phyloP scores from a whole-genome alignment of 164 flowering plant genomes.

The Taxillus chinensis region DNA sequence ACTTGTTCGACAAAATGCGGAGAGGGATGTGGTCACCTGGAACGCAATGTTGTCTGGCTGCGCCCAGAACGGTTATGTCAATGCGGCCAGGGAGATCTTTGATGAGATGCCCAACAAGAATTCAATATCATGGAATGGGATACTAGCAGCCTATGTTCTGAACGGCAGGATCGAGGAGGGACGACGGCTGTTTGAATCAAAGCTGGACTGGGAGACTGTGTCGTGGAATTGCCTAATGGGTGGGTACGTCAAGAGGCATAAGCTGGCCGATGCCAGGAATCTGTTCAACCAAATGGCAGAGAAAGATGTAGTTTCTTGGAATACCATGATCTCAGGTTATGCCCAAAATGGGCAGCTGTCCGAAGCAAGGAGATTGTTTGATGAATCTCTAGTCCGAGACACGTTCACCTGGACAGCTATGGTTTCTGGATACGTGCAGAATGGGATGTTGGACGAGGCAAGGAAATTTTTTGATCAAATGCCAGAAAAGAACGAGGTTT shows the following conservation, averaged over 20 bases:
- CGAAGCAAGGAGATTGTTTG: constrained; percentile 63
- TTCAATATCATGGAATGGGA: constrained; percentile 76
- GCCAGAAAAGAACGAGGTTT: constrained; percentile 71
- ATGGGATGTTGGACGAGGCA: constrained; percentile 63
- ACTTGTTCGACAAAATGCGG: constrained; percentile 62
- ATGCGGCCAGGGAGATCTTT: constrained; percentile 63
- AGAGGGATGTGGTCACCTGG: constrained; percentile 77
- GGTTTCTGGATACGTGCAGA: constrained; percentile 85
- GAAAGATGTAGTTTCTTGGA: constrained; percentile 80
- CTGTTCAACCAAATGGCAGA: constrained; percentile 62
- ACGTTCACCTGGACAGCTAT: constrained; percentile 90
- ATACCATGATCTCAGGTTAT: constrained; percentile 70
- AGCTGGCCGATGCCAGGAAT: constrained; percentile 47
- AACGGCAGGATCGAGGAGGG: constrained; percentile 75
- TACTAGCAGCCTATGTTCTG: constrained; percentile 71
- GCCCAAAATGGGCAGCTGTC: constrained; percentile 57
- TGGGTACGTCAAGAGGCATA: constrained; percentile 61
- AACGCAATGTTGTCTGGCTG: constrained; percentile 75
- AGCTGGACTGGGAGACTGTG: constrained; percentile 49
- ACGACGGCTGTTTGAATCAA: constrained; percentile 43
- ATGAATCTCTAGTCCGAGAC: constrained; percentile 48
- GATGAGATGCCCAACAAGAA: constrained; percentile 56
- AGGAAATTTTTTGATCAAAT: constrained; percentile 55
- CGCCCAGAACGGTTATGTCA: constrained; percentile 55
- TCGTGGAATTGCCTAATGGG: constrained; percentile 88